Evolutionary conservation across 2,329 filamentous ascomycete species (phyloP).

Genomic region (Nemania sp.): DNA sequence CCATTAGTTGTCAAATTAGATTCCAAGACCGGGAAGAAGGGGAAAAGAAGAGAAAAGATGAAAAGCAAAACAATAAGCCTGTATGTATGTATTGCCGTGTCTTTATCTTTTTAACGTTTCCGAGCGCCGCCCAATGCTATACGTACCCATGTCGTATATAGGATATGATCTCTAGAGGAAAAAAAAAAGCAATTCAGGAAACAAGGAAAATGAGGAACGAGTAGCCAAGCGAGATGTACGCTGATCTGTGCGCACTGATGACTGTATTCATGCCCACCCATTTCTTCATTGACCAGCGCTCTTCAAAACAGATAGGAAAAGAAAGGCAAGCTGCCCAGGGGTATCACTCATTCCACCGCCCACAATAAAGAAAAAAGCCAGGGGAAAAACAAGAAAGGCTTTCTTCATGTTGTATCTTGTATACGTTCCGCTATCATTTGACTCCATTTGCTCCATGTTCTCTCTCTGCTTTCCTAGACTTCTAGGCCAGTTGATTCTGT

Average conservation of each 20-base stretch:
- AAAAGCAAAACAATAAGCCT: conserved; percentile 2
- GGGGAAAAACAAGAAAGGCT: conserved; percentile 8
- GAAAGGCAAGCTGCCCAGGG: conserved; percentile 19
- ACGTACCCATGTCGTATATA: conserved; percentile 29
- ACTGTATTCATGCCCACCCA: background rate
- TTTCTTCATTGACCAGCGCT: background rate
- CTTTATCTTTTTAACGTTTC: conserved; percentile 21
- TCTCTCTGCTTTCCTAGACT: conserved; percentile 30
- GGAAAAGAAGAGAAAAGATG: background rate
- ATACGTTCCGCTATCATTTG: conserved; percentile 25
- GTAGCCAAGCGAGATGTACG: background rate
- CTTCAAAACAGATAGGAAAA: conserved; percentile 10
- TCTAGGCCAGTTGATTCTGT: conserved; percentile 18
- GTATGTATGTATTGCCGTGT: conserved; percentile 26
- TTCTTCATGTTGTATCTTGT: conserved; percentile 23
- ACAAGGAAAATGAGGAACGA: background rate
- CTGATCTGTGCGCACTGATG: background rate
- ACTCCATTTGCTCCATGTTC: conserved; percentile 17
- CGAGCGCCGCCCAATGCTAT: conserved; percentile 35
- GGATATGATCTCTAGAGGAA: conserved; percentile 31
- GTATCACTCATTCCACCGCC: conserved; percentile 37
- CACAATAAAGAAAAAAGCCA: conserved; percentile 17
- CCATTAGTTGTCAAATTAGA: conserved; percentile 1
- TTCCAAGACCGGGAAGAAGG: background rate
- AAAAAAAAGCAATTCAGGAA: conserved; percentile 14